Evolutionary conservation across 208 protist species (phyloP).

Genomic region (Wallacemonas sp.): DNA sequence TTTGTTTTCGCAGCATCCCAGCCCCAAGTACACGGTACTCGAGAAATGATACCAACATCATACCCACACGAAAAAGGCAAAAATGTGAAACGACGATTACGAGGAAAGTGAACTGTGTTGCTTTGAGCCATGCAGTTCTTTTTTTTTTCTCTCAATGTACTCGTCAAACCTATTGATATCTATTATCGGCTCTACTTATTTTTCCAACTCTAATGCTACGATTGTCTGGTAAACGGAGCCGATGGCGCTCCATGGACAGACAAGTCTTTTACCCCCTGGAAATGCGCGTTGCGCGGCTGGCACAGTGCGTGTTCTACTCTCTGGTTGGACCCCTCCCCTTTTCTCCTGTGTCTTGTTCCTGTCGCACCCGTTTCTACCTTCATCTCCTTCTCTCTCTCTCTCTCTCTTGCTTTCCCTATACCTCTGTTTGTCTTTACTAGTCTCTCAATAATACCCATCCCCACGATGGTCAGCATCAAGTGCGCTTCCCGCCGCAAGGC

Average conservation of each 20-base stretch:
- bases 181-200: too few species aligned
- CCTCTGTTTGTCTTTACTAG: background rate
- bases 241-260: too few species aligned
- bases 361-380: background rate
- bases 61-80: background rate
- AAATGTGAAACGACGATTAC: background rate
- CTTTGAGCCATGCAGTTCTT: slow-evolving; percentile 6
- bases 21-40: too few species aligned
- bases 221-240: too few species aligned
- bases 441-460: slow-evolving; percentile 4
- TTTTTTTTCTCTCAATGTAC: slow-evolving; percentile 13
- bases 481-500: slow-evolving; percentile 95
- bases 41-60: background rate
- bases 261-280: too few species aligned
- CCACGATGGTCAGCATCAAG: slow-evolving; percentile 85
- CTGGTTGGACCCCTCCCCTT: background rate
- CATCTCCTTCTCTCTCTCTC: background rate
- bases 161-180: too few species aligned
- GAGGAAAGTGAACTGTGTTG: slow-evolving; percentile 3
- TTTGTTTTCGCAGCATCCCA: too few species aligned
- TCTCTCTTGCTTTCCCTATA: background rate
- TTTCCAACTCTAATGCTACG: too few species aligned
- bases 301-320: too few species aligned
- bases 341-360: background rate
- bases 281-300: too few species aligned